Evolutionary conservation across 495 filamentous ascomycete species (phyloP).

Genomic region (Pseudomonodictys pantanalensis): DNA sequence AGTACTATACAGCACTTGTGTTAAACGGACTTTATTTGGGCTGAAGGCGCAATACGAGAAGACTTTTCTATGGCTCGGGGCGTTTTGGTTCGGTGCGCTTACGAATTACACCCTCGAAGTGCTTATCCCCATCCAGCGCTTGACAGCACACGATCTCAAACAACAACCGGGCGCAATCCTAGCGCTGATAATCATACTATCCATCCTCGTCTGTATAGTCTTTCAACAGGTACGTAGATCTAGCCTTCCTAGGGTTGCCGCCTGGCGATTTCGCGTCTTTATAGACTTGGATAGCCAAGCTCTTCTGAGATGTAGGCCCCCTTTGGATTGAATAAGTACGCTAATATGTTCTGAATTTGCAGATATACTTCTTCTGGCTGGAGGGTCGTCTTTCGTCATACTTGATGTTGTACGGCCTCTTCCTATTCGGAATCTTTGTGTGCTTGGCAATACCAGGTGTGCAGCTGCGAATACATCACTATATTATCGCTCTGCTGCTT

Average conservation of each 20-base stretch:
- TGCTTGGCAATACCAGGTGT: conserved; percentile 69
- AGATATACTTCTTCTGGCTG: conserved; percentile 39
- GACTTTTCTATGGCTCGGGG: conserved; percentile 43
- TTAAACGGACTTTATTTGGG: conserved; percentile 43
- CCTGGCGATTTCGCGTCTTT: no score
- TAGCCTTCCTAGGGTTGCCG: no score
- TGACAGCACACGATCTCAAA: conserved; percentile 42
- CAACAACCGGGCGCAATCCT: conserved; percentile 43
- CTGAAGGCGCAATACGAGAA: conserved; percentile 43
- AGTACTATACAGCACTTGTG: conserved; percentile 40
- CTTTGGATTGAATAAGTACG: no score
- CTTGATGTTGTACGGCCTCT: conserved; percentile 56
- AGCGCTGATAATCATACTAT: conserved; percentile 38
- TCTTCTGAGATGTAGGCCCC: no score
- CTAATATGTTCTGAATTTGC: no score
- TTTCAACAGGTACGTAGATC: conserved; percentile 39
- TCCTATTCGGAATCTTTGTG: conserved; percentile 45
- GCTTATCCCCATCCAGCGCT: conserved; percentile 42
- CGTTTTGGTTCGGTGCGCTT: conserved; percentile 41
- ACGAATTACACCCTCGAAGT: conserved; percentile 45
- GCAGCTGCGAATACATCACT: conserved; percentile 86
- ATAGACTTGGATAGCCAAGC: no score
- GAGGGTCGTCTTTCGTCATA: conserved; percentile 43
- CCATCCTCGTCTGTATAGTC: conserved; percentile 38
- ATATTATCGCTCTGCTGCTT: conserved; percentile 79